These are phyloP conservation scores for Aspergillus unguis DNA, from an alignment of 2,329 filamentous ascomycete genomes.

Conservation along the genomic window DNA sequence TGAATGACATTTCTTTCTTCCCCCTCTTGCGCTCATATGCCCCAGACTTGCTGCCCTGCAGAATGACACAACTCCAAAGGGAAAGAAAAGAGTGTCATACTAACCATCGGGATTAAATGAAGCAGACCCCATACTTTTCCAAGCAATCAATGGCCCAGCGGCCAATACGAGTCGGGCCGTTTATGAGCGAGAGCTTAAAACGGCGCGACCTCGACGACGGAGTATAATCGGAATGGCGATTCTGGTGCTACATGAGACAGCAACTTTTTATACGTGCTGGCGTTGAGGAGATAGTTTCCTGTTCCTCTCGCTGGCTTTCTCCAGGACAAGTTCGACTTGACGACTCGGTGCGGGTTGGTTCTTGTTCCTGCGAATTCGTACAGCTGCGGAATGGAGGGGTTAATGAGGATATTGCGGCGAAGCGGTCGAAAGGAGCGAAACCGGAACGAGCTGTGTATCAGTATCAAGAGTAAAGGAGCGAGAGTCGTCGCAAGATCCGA, in stretches of 20 bases:
- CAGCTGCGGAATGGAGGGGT: neutral
- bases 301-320: slow-evolving; percentile 7
- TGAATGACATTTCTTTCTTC: neutral
- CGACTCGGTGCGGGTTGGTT: slow-evolving; percentile 10
- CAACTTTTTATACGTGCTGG: slow-evolving; percentile 7
- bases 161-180: slow-evolving; percentile 23
- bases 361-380: neutral
- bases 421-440: neutral
- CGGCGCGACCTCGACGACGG: slow-evolving; percentile 14
- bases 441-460: slow-evolving; percentile 12
- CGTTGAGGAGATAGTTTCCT: neutral
- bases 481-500: slow-evolving; percentile 17
- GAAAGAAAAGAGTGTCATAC: slow-evolving; percentile 22
- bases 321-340: slow-evolving; percentile 1
- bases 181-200: slow-evolving; percentile 17
- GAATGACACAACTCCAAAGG: slow-evolving; percentile 1
- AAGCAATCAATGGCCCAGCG: slow-evolving; percentile 18
- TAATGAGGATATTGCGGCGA: neutral
- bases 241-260: slow-evolving; percentile 22
- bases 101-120: slow-evolving; percentile 39
- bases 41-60: neutral
- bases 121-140: slow-evolving; percentile 33
- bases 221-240: slow-evolving; percentile 2
- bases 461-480: slow-evolving; percentile 5
- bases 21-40: neutral